Evolutionary conservation across 2,329 filamentous ascomycete genomes (phyloP).

Genomic region (Fusarium burgessii): DNA sequence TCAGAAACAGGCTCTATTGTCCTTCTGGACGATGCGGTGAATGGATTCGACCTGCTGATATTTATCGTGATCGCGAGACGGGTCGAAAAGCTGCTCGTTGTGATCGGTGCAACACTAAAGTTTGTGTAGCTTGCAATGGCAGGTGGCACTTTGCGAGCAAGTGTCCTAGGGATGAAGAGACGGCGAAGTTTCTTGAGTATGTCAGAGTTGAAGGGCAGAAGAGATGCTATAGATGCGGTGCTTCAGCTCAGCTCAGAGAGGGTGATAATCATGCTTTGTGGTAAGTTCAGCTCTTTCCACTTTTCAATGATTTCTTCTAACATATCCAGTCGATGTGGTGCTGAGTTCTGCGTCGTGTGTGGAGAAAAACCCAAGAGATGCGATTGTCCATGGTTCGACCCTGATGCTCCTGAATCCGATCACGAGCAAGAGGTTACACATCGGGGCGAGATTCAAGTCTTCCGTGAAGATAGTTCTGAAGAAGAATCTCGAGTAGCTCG

Average conservation of each 20-base stretch:
- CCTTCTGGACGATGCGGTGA: constrained; percentile 78
- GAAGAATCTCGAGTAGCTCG: constrained; percentile 45
- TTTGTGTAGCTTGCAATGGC: constrained; percentile 79
- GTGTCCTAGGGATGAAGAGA: constrained; percentile 79
- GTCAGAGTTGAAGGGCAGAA: constrained; percentile 79
- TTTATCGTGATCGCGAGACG: constrained; percentile 67
- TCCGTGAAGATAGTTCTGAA: constrained; percentile 46
- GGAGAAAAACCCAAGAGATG: constrained; percentile 85
- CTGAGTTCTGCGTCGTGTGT: constrained; percentile 90
- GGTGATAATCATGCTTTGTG: constrained; percentile 92
- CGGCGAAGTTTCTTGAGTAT: constrained; percentile 70
- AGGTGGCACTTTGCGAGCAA: constrained; percentile 77
- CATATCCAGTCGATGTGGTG: constrained; percentile 73
- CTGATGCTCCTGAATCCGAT: constrained; percentile 66
- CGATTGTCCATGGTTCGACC: constrained; percentile 84
- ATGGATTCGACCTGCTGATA: constrained; percentile 81
- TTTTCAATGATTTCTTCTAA: constrained; percentile 16
- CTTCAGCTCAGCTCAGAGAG: constrained; percentile 82
- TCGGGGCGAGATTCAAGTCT: constrained; percentile 43
- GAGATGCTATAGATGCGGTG: constrained; percentile 78
- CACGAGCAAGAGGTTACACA: constrained; percentile 64
- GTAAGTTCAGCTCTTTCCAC: constrained; percentile 58
- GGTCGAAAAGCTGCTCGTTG: constrained; percentile 77
- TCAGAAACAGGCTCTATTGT: constrained; percentile 82
- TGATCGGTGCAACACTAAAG: constrained; percentile 76